These are phyloP conservation scores for Rhodotorula kratochvilovae DNA, from an alignment of 768 basidiomycete genomes.

Conservation along the genomic window DNA sequence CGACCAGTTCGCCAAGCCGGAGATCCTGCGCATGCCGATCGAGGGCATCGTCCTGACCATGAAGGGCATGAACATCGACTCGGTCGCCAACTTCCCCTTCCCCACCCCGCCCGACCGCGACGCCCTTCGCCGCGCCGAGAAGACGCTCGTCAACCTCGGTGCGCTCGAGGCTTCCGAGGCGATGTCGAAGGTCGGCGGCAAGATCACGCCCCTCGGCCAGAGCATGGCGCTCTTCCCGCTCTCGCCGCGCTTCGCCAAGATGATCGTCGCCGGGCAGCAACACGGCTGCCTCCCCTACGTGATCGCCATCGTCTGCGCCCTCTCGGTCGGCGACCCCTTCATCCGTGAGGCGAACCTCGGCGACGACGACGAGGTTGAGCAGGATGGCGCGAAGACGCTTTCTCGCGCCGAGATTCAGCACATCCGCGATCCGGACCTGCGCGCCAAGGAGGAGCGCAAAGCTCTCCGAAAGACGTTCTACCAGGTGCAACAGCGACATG, in stretches of 20 bases:
- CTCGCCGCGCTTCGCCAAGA: slow-evolving; percentile 88
- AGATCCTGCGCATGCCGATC: slow-evolving; percentile 91
- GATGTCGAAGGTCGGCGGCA: slow-evolving; percentile 51
- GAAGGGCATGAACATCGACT: slow-evolving; percentile 98
- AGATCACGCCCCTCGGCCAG: slow-evolving; percentile 83
- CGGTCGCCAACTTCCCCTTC: slow-evolving; percentile 95
- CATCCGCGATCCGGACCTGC: slow-evolving; percentile 47
- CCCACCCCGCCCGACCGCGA: slow-evolving; percentile 85
- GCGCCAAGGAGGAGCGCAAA: slow-evolving; percentile 54
- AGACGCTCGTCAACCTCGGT: slow-evolving; percentile 70
- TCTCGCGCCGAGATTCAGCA: slow-evolving; percentile 51
- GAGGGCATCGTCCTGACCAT: slow-evolving; percentile 95
- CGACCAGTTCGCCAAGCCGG: slow-evolving; percentile 76
- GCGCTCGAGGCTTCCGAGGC: slow-evolving; percentile 56
- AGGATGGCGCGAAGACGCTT: slow-evolving; percentile 47
- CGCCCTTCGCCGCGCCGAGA: slow-evolving; percentile 74
- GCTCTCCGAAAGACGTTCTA: slow-evolving; percentile 72
- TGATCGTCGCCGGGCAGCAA: slow-evolving; percentile 79
- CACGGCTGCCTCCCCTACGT: slow-evolving; percentile 89
- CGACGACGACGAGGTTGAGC: slow-evolving; percentile 52
- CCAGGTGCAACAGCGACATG: slow-evolving; percentile 73
- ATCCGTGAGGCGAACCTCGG: slow-evolving; percentile 64
- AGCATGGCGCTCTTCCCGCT: slow-evolving; percentile 91
- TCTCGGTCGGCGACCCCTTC: slow-evolving; percentile 95
- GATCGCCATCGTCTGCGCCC: slow-evolving; percentile 79